These are phyloP conservation scores for Aspergillus japonicus DNA, from an alignment of 2,329 filamentous ascomycete genomes.

Conservation along the genomic window DNA sequence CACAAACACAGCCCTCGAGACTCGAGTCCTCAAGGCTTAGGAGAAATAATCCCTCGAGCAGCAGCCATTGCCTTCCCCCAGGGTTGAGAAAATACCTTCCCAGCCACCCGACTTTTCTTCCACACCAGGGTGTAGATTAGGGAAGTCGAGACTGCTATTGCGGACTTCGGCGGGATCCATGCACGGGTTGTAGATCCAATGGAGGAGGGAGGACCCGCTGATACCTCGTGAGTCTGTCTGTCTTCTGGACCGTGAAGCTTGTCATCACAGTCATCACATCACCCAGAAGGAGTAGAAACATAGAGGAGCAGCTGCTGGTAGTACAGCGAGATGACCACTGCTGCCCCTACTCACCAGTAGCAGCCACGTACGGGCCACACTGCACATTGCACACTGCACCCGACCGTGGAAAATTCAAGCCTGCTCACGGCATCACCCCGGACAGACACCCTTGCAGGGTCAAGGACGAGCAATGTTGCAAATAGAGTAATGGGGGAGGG, in stretches of 20 bases:
- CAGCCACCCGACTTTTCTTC: slow-evolving; percentile 13
- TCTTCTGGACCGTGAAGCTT: not conserved
- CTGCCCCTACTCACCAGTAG: not conserved
- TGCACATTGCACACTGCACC: not conserved
- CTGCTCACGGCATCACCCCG: not conserved
- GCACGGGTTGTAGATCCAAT: too few species aligned
- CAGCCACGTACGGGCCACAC: not conserved
- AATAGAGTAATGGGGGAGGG: not conserved
- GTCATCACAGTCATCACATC: not conserved
- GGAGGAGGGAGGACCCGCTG: not conserved
- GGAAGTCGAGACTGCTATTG: too few species aligned
- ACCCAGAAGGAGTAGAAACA: not conserved
- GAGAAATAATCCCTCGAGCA: too few species aligned
- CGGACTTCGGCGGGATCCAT: too few species aligned
- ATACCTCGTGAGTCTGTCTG: not conserved
- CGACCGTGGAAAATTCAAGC: too few species aligned
- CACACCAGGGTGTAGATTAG: not conserved
- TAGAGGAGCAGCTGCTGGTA: not conserved
- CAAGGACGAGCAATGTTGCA: not conserved
- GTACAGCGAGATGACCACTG: not conserved
- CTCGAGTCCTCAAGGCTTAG: not conserved
- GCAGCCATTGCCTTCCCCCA: too few species aligned
- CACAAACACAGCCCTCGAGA: not conserved
- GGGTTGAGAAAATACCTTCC: slow-evolving; percentile 1
- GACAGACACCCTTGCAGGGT: slow-evolving; percentile 2